These are phyloP conservation scores for Apiotrichum montevideense DNA, from an alignment of 1,284 basidiomycete genomes.

Conservation along the genomic window DNA sequence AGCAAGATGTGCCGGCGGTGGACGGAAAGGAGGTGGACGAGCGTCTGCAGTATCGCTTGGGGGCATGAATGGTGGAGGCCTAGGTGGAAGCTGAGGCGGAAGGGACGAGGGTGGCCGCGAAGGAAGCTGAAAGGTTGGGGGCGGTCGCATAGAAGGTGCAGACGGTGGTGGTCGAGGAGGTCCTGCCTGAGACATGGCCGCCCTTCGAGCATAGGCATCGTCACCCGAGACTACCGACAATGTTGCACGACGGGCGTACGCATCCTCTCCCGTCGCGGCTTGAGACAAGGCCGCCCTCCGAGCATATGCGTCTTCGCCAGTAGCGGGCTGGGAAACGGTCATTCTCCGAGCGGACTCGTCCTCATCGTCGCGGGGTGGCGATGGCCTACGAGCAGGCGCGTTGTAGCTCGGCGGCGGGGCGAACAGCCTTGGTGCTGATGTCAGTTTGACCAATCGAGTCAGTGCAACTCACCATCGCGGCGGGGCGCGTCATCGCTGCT, in stretches of 20 bases:
- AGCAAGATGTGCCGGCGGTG: constrained; percentile 9
- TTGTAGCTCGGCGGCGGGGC: constrained; percentile 40
- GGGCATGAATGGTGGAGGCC: constrained; percentile 6
- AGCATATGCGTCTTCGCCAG: constrained; percentile 40
- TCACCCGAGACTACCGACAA: constrained; percentile 21
- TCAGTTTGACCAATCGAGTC: constrained; percentile 6
- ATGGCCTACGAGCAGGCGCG: background rate
- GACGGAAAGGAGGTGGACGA: constrained; percentile 6
- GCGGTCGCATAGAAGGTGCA: constrained; percentile 4
- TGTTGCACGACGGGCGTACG: constrained; percentile 36
- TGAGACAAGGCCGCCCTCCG: constrained; percentile 24
- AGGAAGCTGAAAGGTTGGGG: background rate
- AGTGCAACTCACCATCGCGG: constrained; percentile 34
- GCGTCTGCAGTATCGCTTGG: constrained; percentile 1
- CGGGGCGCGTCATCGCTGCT: constrained; percentile 42
- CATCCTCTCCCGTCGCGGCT: constrained; percentile 22
- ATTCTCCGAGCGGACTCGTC: constrained; percentile 34
- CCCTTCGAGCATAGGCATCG: constrained; percentile 39
- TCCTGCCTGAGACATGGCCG: constrained; percentile 15
- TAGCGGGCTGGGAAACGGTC: constrained; percentile 18
- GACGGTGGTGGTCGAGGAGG: background rate
- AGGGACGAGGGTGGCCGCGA: background rate
- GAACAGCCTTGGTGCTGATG: constrained; percentile 39
- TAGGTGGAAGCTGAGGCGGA: background rate
- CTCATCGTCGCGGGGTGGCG: constrained; percentile 36